These are phyloP conservation scores for Metschnikowia matae DNA, from an alignment of 805 yeast species.

Conservation along the genomic window DNA sequence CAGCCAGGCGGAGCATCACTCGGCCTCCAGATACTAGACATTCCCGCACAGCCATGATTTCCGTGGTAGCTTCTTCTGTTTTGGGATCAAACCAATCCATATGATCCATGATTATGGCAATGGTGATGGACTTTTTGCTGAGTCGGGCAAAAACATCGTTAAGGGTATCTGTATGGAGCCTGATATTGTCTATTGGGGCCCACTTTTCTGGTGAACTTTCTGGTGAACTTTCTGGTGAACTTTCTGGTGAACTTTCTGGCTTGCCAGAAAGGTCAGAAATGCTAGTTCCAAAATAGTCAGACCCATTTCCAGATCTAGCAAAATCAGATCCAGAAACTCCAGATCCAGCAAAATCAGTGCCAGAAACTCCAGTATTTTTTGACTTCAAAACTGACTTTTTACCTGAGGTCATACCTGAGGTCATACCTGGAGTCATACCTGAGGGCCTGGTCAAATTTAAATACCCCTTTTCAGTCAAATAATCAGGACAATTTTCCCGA, in stretches of 20 bases:
- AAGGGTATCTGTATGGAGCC: constrained; percentile 76
- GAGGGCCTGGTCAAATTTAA: constrained; percentile 34
- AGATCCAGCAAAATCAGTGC: not conserved
- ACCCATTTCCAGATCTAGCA: too few relatives aligned
- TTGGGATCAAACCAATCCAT: constrained; percentile 85
- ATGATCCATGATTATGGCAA: constrained; percentile 84
- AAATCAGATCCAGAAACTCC: not conserved
- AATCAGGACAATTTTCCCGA: constrained; percentile 68
- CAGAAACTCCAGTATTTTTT: not conserved
- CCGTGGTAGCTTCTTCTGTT: constrained; percentile 60
- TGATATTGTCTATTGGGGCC: constrained; percentile 58
- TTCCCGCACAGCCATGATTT: constrained; percentile 58
- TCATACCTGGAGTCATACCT: too few relatives aligned
- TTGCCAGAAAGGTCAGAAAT: too few relatives aligned
- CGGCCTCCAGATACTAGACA: constrained; percentile 67
- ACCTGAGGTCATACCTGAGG: not conserved
- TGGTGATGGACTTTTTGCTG: constrained; percentile 57
- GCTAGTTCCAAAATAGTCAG: too few relatives aligned
- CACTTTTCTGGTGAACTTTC: too few relatives aligned
- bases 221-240: too few relatives aligned
- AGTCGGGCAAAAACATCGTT: constrained; percentile 71
- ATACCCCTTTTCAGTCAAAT: constrained; percentile 59
- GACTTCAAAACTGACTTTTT: not conserved
- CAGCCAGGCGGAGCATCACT: constrained; percentile 73
- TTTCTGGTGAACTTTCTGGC: too few relatives aligned